phyloP scores from a whole-genome alignment of 176 grass and related monocot species.

The Avena sativa region DNA sequence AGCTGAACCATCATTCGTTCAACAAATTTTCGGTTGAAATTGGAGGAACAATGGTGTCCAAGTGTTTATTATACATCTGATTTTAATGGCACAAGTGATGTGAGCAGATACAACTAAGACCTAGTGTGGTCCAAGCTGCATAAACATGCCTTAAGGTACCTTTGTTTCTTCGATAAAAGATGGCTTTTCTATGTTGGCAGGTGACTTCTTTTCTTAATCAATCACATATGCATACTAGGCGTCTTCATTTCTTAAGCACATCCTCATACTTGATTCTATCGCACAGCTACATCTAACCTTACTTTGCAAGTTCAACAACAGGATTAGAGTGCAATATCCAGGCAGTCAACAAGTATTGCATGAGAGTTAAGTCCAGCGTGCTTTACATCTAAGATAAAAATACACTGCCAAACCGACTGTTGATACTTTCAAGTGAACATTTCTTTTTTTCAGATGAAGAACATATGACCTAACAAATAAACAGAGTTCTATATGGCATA shows the following conservation, averaged over 20 bases:
- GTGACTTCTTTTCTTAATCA: constrained; percentile 47
- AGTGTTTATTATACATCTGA: constrained; percentile 1
- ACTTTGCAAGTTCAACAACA: constrained; percentile 45
- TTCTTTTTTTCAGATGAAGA: neutral
- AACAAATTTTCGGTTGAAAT: constrained; percentile 50
- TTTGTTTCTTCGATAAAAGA: constrained; percentile 50
- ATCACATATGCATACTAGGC: constrained; percentile 39
- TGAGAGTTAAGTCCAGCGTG: neutral
- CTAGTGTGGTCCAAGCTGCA: constrained; percentile 43
- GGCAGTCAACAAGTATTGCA: neutral
- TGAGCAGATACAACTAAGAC: constrained; percentile 45
- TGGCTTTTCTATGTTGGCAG: constrained; percentile 44
- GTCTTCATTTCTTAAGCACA: constrained; percentile 48
- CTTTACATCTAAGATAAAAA: neutral
- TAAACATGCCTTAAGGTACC: constrained; percentile 51
- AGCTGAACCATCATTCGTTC: constrained; percentile 36
- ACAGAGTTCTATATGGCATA: neutral
- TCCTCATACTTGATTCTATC: constrained; percentile 51
- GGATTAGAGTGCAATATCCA: constrained; percentile 31
- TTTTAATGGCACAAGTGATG: constrained; percentile 7
- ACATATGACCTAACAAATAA: neutral
- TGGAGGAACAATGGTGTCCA: constrained; percentile 41
- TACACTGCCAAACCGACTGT: neutral
- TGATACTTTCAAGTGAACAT: neutral
- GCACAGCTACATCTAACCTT: constrained; percentile 43